phyloP scores from a whole-genome alignment of 2,329 filamentous ascomycete genomes.

The Xenoacremonium recifei region DNA sequence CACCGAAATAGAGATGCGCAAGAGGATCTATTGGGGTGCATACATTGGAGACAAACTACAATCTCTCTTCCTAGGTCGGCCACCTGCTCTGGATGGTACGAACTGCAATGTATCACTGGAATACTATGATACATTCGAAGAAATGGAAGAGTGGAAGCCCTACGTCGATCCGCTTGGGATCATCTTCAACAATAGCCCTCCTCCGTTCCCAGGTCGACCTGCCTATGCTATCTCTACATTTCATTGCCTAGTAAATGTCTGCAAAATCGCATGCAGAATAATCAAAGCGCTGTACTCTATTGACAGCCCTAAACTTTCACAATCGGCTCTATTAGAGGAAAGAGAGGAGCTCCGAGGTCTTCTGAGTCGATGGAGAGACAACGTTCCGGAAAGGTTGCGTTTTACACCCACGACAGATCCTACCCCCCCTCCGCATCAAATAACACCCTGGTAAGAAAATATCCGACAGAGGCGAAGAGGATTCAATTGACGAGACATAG shows the following conservation, averaged over 20 bases:
- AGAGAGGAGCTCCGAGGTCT: neutral
- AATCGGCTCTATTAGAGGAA: neutral
- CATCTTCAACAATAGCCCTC: conserved; percentile 31
- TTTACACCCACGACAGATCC: neutral
- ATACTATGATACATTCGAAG: conserved; percentile 50
- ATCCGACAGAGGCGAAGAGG: neutral
- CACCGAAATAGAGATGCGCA: conserved; percentile 17
- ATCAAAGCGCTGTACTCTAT: neutral
- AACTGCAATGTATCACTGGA: conserved; percentile 45
- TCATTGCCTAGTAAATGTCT: neutral
- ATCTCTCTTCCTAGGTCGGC: conserved; percentile 53
- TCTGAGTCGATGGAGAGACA: neutral
- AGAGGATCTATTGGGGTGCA: conserved; percentile 21
- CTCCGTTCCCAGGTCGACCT: conserved; percentile 43
- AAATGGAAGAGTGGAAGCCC: conserved; percentile 50
- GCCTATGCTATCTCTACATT: conserved; percentile 38
- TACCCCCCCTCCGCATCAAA: neutral
- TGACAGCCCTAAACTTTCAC: neutral
- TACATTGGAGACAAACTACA: conserved; percentile 49
- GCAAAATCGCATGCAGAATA: neutral
- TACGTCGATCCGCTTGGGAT: conserved; percentile 36
- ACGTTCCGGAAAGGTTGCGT: neutral
- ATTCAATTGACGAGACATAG: too few relatives aligned
- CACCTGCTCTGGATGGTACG: conserved; percentile 43
- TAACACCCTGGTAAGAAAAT: neutral